Evolutionary conservation across 2,329 filamentous ascomycete genomes (phyloP).

Genomic region (Fusarium burgessii): DNA sequence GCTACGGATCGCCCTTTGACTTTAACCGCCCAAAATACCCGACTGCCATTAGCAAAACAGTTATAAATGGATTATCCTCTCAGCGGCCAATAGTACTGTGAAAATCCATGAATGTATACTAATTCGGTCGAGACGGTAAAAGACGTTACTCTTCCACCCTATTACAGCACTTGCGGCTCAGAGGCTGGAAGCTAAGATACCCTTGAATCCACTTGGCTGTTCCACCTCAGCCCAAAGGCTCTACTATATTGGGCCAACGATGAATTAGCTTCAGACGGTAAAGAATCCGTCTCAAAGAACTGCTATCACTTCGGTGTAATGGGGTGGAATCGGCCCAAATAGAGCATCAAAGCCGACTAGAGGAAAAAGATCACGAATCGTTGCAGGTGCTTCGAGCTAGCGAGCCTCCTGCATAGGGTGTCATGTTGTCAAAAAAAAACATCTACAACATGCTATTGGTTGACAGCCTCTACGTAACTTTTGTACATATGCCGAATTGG

Average conservation of each 20-base stretch:
- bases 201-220: conserved; percentile 4
- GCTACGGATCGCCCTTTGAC: conserved; percentile 3
- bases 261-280: neutral
- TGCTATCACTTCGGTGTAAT: neutral
- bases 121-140: neutral
- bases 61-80: neutral
- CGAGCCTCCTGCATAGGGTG: neutral
- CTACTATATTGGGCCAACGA: conserved; percentile 4
- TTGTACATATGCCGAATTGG: conserved; percentile 21
- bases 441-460: conserved; percentile 17
- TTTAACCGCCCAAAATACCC: conserved; percentile 5
- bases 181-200: neutral
- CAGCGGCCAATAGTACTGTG: neutral
- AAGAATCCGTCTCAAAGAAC: neutral
- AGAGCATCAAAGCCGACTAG: neutral
- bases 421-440: conserved; percentile 11
- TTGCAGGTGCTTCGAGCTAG: neutral
- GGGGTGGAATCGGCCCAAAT: neutral
- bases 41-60: neutral
- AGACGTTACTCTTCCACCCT: neutral
- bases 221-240: neutral
- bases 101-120: neutral
- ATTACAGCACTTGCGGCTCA: conserved; percentile 9
- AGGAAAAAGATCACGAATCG: neutral
- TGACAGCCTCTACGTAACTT: conserved; percentile 29